Evolutionary conservation across 1,284 basidiomycete genomes (phyloP), one percentile per base, ranked within the genome.

Genomic region (Athelia sp.): DNA sequence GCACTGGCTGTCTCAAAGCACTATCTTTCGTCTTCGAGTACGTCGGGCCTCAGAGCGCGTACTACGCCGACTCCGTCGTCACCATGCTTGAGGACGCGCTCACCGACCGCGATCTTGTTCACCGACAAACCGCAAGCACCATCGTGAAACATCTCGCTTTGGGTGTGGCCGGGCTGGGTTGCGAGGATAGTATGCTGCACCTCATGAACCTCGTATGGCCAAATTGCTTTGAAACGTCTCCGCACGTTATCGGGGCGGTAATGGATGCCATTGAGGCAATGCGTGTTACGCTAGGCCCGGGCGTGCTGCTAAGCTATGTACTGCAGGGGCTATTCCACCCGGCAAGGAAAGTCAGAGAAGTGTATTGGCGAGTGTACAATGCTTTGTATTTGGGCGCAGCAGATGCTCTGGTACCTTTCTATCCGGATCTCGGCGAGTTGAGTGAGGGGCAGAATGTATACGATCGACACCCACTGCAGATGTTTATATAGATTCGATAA

Each of bases 11-110:
- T 81, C 77, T 99, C 54, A 99, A 99, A 68, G 95, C 97, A 1
- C 78, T 99, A 23, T 94, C 95, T 3, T 99, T 98, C 77, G 89
- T 99, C 52, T 99, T 99, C 64, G 97, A 99, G 76, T 99, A 99
- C 63, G 96, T 99, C 60, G 97, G 97, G n/a, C 97, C 98, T 36
- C 96, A 98, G 75, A 95, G 93, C 23, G 96, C 97, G 34, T 97
- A 98, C 73, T 99, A 99, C 66, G 90, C 90, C 62, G 93, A 98
- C 70, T 96, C 93, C 1, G 93, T 98, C 17, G 90, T 98, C 49
- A 95, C 93, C 11, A 94, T 98, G 79, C 82, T 99, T 40, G 97
- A 99, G 69, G 97, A 99, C 59, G 95, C 96, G 1, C 78, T 99
- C 47, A 99, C 95, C 15, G 97, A 99, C 67, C 89, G 97, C 53